Evolutionary conservation across 2,329 filamentous ascomycete species (phyloP), one percentile per base, ranked within the genome.

Genomic region (Neofusicoccum sp.): DNA sequence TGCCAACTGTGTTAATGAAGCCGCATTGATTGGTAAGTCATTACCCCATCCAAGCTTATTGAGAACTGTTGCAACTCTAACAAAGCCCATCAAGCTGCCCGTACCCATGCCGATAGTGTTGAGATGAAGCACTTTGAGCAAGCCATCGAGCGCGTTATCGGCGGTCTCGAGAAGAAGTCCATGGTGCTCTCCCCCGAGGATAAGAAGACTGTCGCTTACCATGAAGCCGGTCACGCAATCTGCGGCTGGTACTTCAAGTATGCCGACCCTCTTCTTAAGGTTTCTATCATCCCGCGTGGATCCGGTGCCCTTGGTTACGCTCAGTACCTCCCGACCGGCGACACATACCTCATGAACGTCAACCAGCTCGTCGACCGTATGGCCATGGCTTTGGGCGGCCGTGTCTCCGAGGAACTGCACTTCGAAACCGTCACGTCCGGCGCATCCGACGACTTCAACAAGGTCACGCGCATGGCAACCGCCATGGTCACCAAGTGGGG

Each of bases 401-500:
- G 95, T 66, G 90, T 99, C 26, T 95, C 89, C 20, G 95, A 99
- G 78, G 95, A 99, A 76, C 80, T 99, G 6, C 93, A 99, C 78
- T 99, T 99, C 77, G 89, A 95, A 34, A 96, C 92, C 0, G 95
- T 99, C 20, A 99, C 95, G 1, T 95, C 90, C 48, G 95, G 95
- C 61, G 95, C 93, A 20, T 93, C 88, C 58, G 95, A 98, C 74
- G 95, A 99, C 74, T 99, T 99, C 84, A 93, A 95, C 78, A 99
- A 99, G 79, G 95, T 98, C 41, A 97, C 95, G 2, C 86, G 88
- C 61, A 93, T 97, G 89, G 96, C 95, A 3, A 96, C 90, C 16
- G 89, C 90, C 64, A 99, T 99, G 95, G 95, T 99, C 31, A 99
- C 93, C n/a, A 91, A 96, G 75, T 99, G 92, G 88, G 95, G 95